Evolutionary conservation across 345 rosid species (phyloP).

Genomic region (Dimocarpus longan): DNA sequence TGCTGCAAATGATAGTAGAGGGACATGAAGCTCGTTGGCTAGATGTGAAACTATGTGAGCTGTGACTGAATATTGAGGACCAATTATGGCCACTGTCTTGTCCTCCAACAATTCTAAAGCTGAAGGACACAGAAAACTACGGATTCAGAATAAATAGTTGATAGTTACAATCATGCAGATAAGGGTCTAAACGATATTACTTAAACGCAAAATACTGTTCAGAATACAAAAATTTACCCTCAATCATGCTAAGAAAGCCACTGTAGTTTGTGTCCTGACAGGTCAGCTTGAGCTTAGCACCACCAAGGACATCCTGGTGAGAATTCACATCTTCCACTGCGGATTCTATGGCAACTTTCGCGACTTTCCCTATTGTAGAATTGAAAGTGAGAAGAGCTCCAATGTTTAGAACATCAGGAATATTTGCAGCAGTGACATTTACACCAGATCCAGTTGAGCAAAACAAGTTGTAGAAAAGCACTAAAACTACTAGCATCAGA

Average conservation of each 20-base stretch:
- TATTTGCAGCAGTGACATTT: slow-evolving; percentile 14
- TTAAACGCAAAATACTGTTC: background rate
- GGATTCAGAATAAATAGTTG: too few species aligned
- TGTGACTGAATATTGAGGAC: slow-evolving; percentile 17
- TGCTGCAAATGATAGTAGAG: slow-evolving; percentile 23
- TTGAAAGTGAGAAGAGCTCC: slow-evolving; percentile 42
- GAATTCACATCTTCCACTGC: slow-evolving; percentile 52
- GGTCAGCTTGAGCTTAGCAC: slow-evolving; percentile 38
- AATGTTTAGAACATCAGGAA: slow-evolving; percentile 40
- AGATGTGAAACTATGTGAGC: slow-evolving; percentile 24
- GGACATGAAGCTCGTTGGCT: slow-evolving; percentile 21
- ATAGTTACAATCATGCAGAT: background rate
- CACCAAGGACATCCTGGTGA: slow-evolving; percentile 43
- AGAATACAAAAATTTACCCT: slow-evolving; percentile 26
- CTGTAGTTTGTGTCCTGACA: slow-evolving; percentile 40
- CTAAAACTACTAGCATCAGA: slow-evolving; percentile 26
- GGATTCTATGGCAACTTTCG: slow-evolving; percentile 43
- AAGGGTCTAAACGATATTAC: too few species aligned
- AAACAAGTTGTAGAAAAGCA: slow-evolving; percentile 24
- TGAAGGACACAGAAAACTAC: background rate
- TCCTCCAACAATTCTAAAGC: background rate
- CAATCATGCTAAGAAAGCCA: slow-evolving; percentile 45
- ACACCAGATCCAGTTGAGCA: slow-evolving; percentile 21
- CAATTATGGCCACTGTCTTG: slow-evolving; percentile 20
- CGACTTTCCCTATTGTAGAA: slow-evolving; percentile 45